Evolutionary conservation across 169 alveolate genomes (phyloP).

Genomic region (Plasmodium reichenowi): DNA sequence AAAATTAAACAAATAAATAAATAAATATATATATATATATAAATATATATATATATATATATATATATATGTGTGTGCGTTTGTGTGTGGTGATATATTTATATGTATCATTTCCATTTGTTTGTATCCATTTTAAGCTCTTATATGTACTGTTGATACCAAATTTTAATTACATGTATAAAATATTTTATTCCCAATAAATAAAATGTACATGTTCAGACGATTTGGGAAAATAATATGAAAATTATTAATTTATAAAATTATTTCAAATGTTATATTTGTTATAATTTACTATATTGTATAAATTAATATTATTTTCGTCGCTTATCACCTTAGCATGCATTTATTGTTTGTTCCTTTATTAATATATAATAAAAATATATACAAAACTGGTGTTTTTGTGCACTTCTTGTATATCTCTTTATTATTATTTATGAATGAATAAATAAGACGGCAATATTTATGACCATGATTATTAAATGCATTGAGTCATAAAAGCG

Average conservation of each 20-base stretch:
- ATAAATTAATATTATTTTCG: background rate
- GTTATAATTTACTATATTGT: conserved; percentile 2
- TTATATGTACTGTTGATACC: background rate
- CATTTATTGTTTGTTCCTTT: conserved; percentile 52
- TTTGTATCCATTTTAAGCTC: too few relatives aligned
- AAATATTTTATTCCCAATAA: background rate
- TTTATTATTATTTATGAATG: conserved; percentile 14
- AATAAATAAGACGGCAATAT: conserved; percentile 56
- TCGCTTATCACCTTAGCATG: conserved; percentile 78
- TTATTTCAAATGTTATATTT: conserved; percentile 41
- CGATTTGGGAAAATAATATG: conserved; percentile 41
- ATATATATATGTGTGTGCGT: background rate
- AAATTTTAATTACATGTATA: conserved; percentile 68
- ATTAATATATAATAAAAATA: conserved; percentile 1
- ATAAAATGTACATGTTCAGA: conserved; percentile 50
- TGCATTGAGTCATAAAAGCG: conserved; percentile 76
- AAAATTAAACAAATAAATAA: background rate
- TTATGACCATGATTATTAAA: conserved; percentile 55
- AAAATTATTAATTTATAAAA: conserved; percentile 7
- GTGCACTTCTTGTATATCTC: background rate
- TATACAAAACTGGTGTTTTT: background rate
- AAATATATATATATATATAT: conserved; percentile 6
- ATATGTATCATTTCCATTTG: background rate
- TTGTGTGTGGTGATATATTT: background rate
- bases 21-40: background rate